Evolutionary conservation across 2,329 filamentous ascomycete species (phyloP).

Genomic region (Fusarium sp.): DNA sequence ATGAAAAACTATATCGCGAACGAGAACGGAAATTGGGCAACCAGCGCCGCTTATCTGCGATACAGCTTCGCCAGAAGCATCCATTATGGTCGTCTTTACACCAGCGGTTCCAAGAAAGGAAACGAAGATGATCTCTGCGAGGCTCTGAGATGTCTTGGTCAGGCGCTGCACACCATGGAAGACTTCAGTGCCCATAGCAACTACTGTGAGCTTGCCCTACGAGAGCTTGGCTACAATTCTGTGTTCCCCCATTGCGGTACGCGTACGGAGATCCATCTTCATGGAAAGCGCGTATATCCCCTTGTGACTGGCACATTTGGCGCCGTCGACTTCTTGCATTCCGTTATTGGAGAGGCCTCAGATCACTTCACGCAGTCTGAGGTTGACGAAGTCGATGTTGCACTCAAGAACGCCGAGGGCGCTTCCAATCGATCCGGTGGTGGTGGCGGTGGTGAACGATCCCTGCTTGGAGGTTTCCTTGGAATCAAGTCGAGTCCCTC

Average conservation of each 20-base stretch:
- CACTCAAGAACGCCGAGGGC: constrained; percentile 74
- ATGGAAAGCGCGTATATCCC: constrained; percentile 74
- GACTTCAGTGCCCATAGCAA: constrained; percentile 85
- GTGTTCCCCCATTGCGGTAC: constrained; percentile 82
- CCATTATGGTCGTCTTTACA: constrained; percentile 81
- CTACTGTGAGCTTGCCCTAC: constrained; percentile 80
- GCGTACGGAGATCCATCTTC: constrained; percentile 69
- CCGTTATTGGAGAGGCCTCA: constrained; percentile 78
- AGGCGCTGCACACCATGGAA: constrained; percentile 81
- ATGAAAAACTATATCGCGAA: constrained; percentile 99
- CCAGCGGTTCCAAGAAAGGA: constrained; percentile 69
- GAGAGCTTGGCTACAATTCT: constrained; percentile 81
- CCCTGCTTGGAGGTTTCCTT: constrained; percentile 54
- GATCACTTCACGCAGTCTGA: constrained; percentile 89
- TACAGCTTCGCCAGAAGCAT: constrained; percentile 79
- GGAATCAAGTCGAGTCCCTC: constrained; percentile 50
- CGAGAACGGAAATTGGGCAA: constrained; percentile 86
- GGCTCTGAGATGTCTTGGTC: constrained; percentile 78
- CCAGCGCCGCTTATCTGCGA: constrained; percentile 84
- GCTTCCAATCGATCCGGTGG: constrained; percentile 48
- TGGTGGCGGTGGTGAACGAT: constrained; percentile 44
- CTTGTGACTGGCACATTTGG: constrained; percentile 80
- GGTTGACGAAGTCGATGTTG: constrained; percentile 81
- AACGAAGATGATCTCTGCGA: constrained; percentile 83
- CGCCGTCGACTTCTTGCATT: constrained; percentile 85